Base-by-base conservation (phyloP, 2,329 filamentous ascomycete species). In the Cladosporium austrohemisphaericum region DNA sequence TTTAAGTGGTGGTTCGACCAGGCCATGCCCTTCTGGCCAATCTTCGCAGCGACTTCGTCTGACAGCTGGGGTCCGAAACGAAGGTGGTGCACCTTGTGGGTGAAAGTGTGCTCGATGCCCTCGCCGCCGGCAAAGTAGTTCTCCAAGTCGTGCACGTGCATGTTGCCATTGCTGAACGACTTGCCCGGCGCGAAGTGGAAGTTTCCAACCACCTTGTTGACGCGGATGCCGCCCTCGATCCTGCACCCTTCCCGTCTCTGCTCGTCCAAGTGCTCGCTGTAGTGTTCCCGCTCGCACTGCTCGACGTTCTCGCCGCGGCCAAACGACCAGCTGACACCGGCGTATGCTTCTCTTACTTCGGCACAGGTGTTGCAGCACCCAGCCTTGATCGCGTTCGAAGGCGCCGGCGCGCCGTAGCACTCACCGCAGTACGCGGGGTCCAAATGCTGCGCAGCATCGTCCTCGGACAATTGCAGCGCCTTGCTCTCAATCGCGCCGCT, bases 161-260 rank as follows among this genome's bases (percentile, higher is more conserved):
- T 86, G 73, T 95, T 95, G 58, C 89, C 90, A 64, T 88, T 95
- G 69, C 86, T 95, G 79, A 97, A 97, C 68, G 86, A 92, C 71
- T 92, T 88, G 61, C 93, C 93, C 1, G 93, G 93, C 1, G 94
- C 93, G 61, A 98, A 86, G 71, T 98, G 93, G 79, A 98, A 98
- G 75, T 98, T 98, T 50, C 93, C 93, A 48, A 98, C 80, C 20
- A 98, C 93, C 74, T 98, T 98, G 78, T 98, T 98, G 58, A 98
- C 94, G 40, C 88, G 87, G 60, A 98, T 80, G 31, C 83, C 82
- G 52, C 93, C 93, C 68, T 96, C 90, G 56, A 98, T 86, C 43
- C 93, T 88, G 72, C 93, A 98, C 52, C 93, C 93, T 72, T 98
- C 94, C 44, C 84, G 80, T 50, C 91, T 82, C 73, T 97, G 92